Evolutionary conservation across 192 early-diverging fungal species (phyloP), one percentile per base, ranked within the genome.

Genomic region (Phycomyces blakesleeanus): DNA sequence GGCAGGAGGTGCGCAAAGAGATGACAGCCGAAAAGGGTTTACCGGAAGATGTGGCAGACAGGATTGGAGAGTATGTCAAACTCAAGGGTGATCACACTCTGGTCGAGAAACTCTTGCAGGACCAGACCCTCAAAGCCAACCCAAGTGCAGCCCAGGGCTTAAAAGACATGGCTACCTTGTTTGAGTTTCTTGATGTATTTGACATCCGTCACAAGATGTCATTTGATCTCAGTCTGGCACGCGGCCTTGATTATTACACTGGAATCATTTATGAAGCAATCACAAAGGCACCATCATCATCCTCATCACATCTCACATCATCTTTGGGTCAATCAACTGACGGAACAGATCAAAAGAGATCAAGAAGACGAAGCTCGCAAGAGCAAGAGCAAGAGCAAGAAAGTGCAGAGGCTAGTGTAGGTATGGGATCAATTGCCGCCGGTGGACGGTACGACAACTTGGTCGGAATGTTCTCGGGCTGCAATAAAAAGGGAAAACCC

Each of bases 201-300:
- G 81, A 81, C 15, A 83, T 98, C 12, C 63, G 80, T 18, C 3
- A 34, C 25, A 40, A 82, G 77, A 85, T 96, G 42, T 90, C 88
- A 2, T 96, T 98, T 69, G 97, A 99, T 72, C 82, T 99, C 59
- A 90, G 87, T 56, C 80, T 99, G 68, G 97, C 96, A n/a, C 86
- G 97, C 42, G 97, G 97, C 26, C 71, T 99, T 42, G 97, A 99
- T 72, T 99, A 99, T 75, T 99, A 99, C 79, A 99, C 97, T 40
- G 97, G 97, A 25, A 87, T 98, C 53, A 99, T 99, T 69, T 99
- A 97, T 74, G 97, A 99, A 73, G 97, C 94, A 8, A 91, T 98
- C 8, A 74, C 80, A 11, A 80, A 83, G 42, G 74, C 73, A 24
- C 81, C 82, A 6, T 78, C 78, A n/a, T 78, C 79, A n/a, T n/a